Evolutionary conservation across 2,329 filamentous ascomycete species (phyloP), one percentile per base, ranked within the genome.

Genomic region (Onygenales sp.): DNA sequence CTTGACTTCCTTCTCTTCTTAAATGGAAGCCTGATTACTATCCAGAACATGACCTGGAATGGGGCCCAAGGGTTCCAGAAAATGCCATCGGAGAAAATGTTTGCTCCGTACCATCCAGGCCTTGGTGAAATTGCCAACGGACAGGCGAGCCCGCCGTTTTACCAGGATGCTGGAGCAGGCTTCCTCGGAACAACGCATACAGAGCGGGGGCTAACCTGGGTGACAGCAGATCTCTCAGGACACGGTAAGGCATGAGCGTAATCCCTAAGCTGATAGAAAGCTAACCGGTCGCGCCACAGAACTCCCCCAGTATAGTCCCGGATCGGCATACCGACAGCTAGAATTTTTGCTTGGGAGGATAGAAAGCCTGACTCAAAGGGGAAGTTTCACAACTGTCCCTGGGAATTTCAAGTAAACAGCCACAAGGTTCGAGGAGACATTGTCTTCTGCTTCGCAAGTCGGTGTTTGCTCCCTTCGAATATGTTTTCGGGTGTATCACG

Each of bases 21-120:
- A 61, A 85, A 87, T 65, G 86, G 86, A n/a, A 85, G 85, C 0
- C 74, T 92, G 1, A 73, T 89, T 5, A 78, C 79, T 1, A 83
- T 91, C 55, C 87, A 92, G 64, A 90, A 90, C 72, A 88, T 91
- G 82, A 90, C 86, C 0, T 92, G 83, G 82, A 81, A 81, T 54
- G 86, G 86, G 5, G 66, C 75, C 44, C 80, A 86, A 50, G 88
- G 87, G 0, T 91, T 92, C 74, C 79, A 84, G 59, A 64, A 67
- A 1, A 67, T 70, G 0, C 87, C 87, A 0, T 65, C 65, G 2
- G 77, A 82, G 50, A 80, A 83, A 2, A 84, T 88, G 63, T 89
- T 80, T 64, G 84, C 90, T 0, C 86, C 87, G 0, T 83, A 81
- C 63, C 80, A 85, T 59, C 44, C 31, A 33, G 52, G 39, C 13